Evolutionary conservation across 495 filamentous ascomycete species (phyloP), one percentile per base, ranked within the genome.

Genomic region (Xeromyces bisporus): DNA sequence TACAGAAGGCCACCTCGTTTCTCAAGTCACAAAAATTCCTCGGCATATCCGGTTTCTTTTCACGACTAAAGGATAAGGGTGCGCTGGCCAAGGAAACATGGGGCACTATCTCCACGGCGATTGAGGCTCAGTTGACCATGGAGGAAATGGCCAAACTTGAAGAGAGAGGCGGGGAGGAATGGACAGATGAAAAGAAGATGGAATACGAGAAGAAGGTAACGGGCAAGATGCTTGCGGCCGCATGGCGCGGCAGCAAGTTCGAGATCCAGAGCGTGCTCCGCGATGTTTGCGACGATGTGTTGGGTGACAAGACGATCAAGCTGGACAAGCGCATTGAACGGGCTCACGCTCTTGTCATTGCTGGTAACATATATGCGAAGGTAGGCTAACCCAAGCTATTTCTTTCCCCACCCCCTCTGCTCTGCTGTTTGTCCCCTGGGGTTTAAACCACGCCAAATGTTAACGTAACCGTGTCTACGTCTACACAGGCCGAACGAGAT

Each of bases 61-160:
- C 75, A 7, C 64, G 83, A 18, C 64, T 99, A 36, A 93, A 93
- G 68, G 89, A 99, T 47, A 96, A 94, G 71, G 87, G 89, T 16
- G 85, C 79, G 7, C 66, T 93, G 37, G 83, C 87, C 31, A 96
- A 94, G 60, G 89, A 99, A 43, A 94, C 89, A 0, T 99, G 91
- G 91, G 84, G 75, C 36, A 99, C 91, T 14, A 93, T 99, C 44
- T 81, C 74, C 15, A 91, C 81, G 12, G 89, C 89, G n/a, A 93
- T 99, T 37, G 86, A 93, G 44, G 89, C 89, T 26, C 89, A 99
- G 55, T 73, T 91, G 66, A 93, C 83, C 31, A 92, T 99, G 76
- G 91, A 96, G 55, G 89, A 94, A 51, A 96, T 99, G 89, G 85
- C 85, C 15, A 85, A 87, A 49, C 55, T 83, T 55, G 91, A 99